Conservation (phyloP, 768 basidiomycete genomes). For the Pisolithus sp. region DNA sequence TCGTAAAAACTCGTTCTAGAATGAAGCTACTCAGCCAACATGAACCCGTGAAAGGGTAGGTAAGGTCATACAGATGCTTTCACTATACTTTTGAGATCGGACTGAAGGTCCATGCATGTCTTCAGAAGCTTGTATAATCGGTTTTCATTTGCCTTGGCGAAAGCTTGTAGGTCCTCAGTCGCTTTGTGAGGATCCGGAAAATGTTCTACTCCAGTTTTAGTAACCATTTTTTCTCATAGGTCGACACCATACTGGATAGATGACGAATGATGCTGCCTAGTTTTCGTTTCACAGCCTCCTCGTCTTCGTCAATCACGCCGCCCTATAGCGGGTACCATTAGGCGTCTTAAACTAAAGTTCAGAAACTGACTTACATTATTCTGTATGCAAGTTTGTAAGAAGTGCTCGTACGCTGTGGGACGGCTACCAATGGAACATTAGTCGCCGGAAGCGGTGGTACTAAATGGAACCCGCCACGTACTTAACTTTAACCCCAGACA, state of each 20-base stretch:
- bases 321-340: conserved; percentile 46
- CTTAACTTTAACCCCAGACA: conserved; percentile 61
- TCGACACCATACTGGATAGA: conserved; percentile 49
- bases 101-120: conserved; percentile 76
- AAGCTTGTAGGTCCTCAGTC: conserved; percentile 68
- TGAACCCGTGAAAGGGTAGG: neutral
- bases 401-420: conserved; percentile 66
- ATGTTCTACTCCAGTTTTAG: conserved; percentile 28
- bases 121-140: conserved; percentile 81
- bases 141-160: conserved; percentile 83
- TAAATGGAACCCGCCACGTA: conserved; percentile 31
- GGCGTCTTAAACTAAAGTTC: neutral
- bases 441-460: neutral
- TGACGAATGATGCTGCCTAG: conserved; percentile 51
- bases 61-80: conserved; percentile 59
- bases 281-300: conserved; percentile 51
- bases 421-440: conserved; percentile 38
- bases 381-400: conserved; percentile 64
- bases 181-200: conserved; percentile 72
- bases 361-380: conserved; percentile 64
- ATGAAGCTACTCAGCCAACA: neutral
- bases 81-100: conserved; percentile 71
- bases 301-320: conserved; percentile 82
- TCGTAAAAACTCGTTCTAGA: conserved; percentile 70
- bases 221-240: neutral